These are phyloP conservation scores for Trametes elegans DNA, from an alignment of 768 basidiomycete genomes.

Conservation along the genomic window DNA sequence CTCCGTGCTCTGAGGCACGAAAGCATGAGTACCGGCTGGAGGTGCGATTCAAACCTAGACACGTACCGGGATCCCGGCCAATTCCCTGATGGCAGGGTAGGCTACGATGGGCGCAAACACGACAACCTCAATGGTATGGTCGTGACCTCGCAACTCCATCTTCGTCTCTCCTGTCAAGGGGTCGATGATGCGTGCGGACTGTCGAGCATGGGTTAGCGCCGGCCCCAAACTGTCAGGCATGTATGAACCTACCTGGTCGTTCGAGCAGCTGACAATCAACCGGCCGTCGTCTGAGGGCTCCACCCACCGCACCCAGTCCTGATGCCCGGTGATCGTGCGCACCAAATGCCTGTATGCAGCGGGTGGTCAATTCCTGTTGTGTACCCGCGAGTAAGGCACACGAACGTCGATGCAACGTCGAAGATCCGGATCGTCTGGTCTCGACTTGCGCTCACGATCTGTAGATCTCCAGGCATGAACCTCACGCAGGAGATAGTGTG, in stretches of 20 bases:
- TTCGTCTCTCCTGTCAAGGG: constrained; percentile 47
- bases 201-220: not conserved
- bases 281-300: constrained; percentile 41
- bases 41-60: not conserved
- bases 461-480: constrained; percentile 52
- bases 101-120: constrained; percentile 47
- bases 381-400: not conserved
- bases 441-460: constrained; percentile 51
- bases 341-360: constrained; percentile 44
- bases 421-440: constrained; percentile 55
- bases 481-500: constrained; percentile 54
- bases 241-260: constrained; percentile 46
- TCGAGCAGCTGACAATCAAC: constrained; percentile 48
- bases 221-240: too few relatives aligned
- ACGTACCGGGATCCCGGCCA: constrained; percentile 44
- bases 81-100: constrained; percentile 45
- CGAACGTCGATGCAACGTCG: constrained; percentile 54
- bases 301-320: constrained; percentile 49
- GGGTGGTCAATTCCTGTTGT: not conserved
- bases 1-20: constrained; percentile 46
- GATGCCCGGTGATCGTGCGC: constrained; percentile 48
- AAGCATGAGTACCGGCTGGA: not conserved
- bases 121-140: constrained; percentile 50
- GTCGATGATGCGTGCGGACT: constrained; percentile 57
- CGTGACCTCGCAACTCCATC: constrained; percentile 53